phyloP scores from a whole-genome alignment of 305 asterid genomes.

The Caryopteris hybrid region DNA sequence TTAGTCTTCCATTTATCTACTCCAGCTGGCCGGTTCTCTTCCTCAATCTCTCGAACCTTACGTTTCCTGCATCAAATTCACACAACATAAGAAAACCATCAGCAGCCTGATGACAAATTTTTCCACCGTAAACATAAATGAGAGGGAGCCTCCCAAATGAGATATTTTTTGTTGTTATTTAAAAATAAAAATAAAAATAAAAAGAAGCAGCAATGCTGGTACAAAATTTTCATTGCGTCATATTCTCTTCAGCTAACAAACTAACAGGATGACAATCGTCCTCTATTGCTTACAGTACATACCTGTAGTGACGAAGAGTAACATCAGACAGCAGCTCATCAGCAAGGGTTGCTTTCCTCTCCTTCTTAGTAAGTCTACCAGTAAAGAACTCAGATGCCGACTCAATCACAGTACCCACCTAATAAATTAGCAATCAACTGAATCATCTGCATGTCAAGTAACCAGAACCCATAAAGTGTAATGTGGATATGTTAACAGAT shows the following conservation, averaged over 20 bases:
- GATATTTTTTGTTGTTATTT: not conserved
- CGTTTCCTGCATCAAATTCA: slow-evolving; percentile 47
- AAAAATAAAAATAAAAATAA: no score
- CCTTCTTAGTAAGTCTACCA: slow-evolving; percentile 78
- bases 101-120: not conserved
- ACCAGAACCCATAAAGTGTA: not conserved
- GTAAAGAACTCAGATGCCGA: slow-evolving; percentile 58
- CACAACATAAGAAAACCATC: not conserved
- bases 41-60: slow-evolving; percentile 73
- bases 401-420: slow-evolving; percentile 82
- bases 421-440: slow-evolving; percentile 18
- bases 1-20: slow-evolving; percentile 64
- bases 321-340: slow-evolving; percentile 71
- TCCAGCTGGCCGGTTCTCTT: slow-evolving; percentile 54
- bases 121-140: not conserved
- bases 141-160: not conserved
- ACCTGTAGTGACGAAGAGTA: slow-evolving; percentile 51
- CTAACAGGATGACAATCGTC: not conserved
- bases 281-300: not conserved
- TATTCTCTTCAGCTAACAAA: not conserved
- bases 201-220: not conserved
- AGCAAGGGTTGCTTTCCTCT: slow-evolving; percentile 67
- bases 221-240: not conserved
- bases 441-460: not conserved
- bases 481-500: not conserved